Base-by-base conservation (phyloP, 129 eudicot genomes). In the Gnaphalium uliginosum region DNA sequence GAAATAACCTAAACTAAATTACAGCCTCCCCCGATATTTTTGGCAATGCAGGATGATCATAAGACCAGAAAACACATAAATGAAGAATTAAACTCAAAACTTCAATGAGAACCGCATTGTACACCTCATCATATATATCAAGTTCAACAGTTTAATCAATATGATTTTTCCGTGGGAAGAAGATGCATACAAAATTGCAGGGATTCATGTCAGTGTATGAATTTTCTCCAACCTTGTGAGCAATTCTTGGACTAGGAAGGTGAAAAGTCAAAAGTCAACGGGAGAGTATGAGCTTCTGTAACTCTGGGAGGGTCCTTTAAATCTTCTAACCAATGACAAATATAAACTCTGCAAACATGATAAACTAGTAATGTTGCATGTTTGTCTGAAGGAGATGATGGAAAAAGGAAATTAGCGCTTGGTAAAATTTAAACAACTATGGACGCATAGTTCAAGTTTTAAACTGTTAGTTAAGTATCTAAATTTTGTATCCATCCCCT, bases 281-380 rank as follows among this genome's bases (percentile, higher is more conserved):
- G 96, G 93, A 50, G 98, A 93, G 83, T 93, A 93, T 18, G 97
- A 90, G 88, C 89, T 93, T 48, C 93, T 76, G 87, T 86, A 83
- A 39, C 85, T 76, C 75, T 85, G 78, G 78, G 89, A 88, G 59
- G 96, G 98, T 57, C 98, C 98, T 77, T 87, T 90, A 82, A 88
- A 87, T 87, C 86, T 82, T 75, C 87, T 84, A 65, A 88, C 71
- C 66, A 87, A 66, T 41, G 96, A 85, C 85, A 32, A 80, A 51
- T n/a, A 88, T 56, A 29, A 76, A 77, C 79, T 84, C 98, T 93
- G 97, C 85, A 83, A 76, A 80, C 66, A 78, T 23, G 24, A 9
- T 18, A 33, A 66, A 65, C 4, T 8, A 33, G 4, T 21, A 27
- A 39, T 5, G 56, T 39, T 22, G 50, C 56, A 37, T 37, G 14